Evolutionary conservation across 495 filamentous ascomycete genomes (phyloP).

Genomic region (Penicillium paxilli): DNA sequence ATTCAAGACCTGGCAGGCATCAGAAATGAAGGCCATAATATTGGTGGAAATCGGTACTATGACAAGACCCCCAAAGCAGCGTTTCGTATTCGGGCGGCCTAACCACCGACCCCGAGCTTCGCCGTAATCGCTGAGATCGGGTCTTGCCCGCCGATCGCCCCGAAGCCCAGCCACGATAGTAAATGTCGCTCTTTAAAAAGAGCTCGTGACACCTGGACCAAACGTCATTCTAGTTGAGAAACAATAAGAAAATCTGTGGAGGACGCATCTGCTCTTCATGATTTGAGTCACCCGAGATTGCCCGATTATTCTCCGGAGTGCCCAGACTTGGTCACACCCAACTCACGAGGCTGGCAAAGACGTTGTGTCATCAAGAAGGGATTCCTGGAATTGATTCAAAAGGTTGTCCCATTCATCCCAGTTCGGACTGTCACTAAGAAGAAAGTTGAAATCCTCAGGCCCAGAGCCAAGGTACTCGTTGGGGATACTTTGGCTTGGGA

Average conservation of each 20-base stretch:
- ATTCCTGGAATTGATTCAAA: conserved; percentile 29
- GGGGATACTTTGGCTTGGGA: conserved; percentile 7
- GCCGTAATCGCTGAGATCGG: conserved; percentile 1
- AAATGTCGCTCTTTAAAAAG: neutral
- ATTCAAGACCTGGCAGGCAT: neutral
- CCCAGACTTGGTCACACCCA: neutral
- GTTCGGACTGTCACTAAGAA: conserved; percentile 24
- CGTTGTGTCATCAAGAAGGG: conserved; percentile 20
- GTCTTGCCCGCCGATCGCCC: conserved; percentile 11
- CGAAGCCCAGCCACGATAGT: neutral
- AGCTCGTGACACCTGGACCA: neutral
- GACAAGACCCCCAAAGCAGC: neutral
- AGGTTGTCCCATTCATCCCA: conserved; percentile 40
- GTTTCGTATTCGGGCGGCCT: conserved; percentile 6
- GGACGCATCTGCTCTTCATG: neutral
- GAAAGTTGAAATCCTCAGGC: conserved; percentile 11
- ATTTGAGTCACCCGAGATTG: neutral
- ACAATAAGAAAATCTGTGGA: neutral
- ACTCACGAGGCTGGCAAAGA: conserved; percentile 5
- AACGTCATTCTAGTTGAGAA: neutral
- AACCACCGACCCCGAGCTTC: conserved; percentile 17
- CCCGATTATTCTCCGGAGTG: neutral
- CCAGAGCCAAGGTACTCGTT: neutral
- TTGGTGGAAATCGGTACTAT: neutral
- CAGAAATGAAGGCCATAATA: neutral